Conservation (phyloP, 495 filamentous ascomycete genomes). For the Aspergillus wentii region DNA sequence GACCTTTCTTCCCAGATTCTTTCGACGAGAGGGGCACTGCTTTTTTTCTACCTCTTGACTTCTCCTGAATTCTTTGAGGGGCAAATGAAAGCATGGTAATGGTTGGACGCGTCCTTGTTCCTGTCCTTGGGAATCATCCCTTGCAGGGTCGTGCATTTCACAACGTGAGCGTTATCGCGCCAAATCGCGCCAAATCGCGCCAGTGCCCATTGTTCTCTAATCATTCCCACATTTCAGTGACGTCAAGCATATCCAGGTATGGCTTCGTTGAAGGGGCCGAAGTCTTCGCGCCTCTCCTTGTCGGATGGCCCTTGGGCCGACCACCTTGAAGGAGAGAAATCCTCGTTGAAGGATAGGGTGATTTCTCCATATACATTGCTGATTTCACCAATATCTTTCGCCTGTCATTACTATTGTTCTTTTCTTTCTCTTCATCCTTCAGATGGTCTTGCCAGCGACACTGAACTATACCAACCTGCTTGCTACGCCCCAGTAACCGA, state of each 20-base stretch:
- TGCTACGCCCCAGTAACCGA: slow-evolving; percentile 9
- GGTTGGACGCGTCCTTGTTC: slow-evolving; percentile 26
- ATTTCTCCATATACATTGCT: slow-evolving; percentile 15
- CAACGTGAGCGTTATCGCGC: slow-evolving; percentile 28
- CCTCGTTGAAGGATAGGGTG: slow-evolving; percentile 16
- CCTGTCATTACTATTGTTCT: slow-evolving; percentile 11
- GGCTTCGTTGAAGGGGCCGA: slow-evolving; percentile 35
- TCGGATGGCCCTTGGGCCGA: slow-evolving; percentile 27
- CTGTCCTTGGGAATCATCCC: slow-evolving; percentile 27
- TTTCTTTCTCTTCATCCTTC: slow-evolving; percentile 5
- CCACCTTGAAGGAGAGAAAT: slow-evolving; percentile 18
- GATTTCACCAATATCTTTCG: slow-evolving; percentile 9
- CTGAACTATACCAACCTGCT: slow-evolving; percentile 4
- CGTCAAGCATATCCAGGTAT: slow-evolving; percentile 43
- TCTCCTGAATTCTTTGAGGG: slow-evolving; percentile 14
- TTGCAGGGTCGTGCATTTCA: slow-evolving; percentile 30
- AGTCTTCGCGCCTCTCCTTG: slow-evolving; percentile 31
- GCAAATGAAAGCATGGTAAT: slow-evolving; percentile 13
- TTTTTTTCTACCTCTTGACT: slow-evolving; percentile 1
- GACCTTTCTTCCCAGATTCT: slow-evolving; percentile 3
- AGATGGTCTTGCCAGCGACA: slow-evolving; percentile 3
- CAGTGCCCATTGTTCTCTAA: too few species aligned
- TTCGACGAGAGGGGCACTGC: neutral
- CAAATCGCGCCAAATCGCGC: slow-evolving; percentile 4
- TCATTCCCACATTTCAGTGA: slow-evolving; percentile 38